Evolutionary conservation across 495 filamentous ascomycete species (phyloP), one percentile per base, ranked within the genome.

Genomic region (Penicillium canescens): DNA sequence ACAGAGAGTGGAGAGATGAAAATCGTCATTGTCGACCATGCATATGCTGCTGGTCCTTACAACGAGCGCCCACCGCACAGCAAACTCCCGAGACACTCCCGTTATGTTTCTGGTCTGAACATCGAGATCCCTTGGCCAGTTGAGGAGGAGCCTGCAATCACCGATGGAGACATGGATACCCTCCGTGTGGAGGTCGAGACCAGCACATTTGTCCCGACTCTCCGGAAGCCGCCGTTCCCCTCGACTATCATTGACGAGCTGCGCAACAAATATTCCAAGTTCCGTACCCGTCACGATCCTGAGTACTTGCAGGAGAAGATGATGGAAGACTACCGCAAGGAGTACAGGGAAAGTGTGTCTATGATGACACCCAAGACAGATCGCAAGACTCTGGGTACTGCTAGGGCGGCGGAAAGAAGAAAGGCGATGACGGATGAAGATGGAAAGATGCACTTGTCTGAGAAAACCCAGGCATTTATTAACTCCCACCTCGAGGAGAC

Each of bases 221-320:
- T 97, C 11, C 72, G 89, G 3, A 67, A 76, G 11, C 78, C 88
- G 14, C 93, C 93, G n/a, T 88, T 97, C 78, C 91, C 94, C 23
- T 68, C 74, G 41, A 75, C 65, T 23, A 82, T 97, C 31, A 80
- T 98, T 57, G 89, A 97, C 67, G 93, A 98, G 77, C 77, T 97
- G 66, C 80, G 94, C 55, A 87, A 87, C 72, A 89, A 87, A 60
- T 97, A 87, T 82, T 86, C 82, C 54, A 84, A 81, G 55, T 96
- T 91, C 85, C 82, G 93, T 57, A 88, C 82, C 38, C 74, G 92
- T 21, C 92, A 96, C 68, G 88, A 92, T 35, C 72, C 75, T 64
- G 78, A 85, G 47, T 76, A 69, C 54, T 63, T 76, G 46, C 55
- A 83, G 71, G 71, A 81, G 72, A 80, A 79, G 55, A 74, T 82